Conservation (phyloP, 345 rosid genomes). For the Salix caprea region DNA sequence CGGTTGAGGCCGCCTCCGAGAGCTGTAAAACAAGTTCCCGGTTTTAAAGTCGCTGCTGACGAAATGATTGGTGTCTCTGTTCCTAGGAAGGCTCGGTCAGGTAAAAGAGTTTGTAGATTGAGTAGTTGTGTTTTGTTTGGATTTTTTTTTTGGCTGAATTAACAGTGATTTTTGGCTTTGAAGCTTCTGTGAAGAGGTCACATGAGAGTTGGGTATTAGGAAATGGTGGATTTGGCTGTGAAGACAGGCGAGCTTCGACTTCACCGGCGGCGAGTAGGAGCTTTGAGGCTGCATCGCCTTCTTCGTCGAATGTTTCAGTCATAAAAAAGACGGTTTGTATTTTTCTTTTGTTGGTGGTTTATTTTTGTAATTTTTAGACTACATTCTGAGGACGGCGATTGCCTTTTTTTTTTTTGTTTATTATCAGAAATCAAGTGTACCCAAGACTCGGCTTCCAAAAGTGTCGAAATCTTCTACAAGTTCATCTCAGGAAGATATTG, state of each 20-base stretch:
- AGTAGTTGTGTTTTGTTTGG: background rate
- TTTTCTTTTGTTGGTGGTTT: background rate
- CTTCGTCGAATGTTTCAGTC: constrained; percentile 40
- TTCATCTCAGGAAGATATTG: constrained; percentile 44
- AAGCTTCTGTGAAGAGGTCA: constrained; percentile 56
- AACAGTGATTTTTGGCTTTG: background rate
- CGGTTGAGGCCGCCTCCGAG: background rate
- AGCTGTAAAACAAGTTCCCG: constrained; percentile 6
- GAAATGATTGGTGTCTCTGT: constrained; percentile 51
- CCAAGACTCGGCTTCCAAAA: constrained; percentile 38
- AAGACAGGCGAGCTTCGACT: constrained; percentile 29
- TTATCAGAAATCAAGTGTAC: constrained; percentile 32
- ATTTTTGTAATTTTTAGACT: background rate
- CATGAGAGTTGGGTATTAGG: constrained; percentile 46
- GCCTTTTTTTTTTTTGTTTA: background rate
- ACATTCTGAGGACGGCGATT: constrained; percentile 5
- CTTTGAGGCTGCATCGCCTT: constrained; percentile 36
- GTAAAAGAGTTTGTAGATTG: constrained; percentile 11
- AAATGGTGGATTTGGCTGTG: constrained; percentile 33
- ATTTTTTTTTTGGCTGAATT: background rate
- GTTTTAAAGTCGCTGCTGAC: constrained; percentile 25
- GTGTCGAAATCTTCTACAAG: constrained; percentile 32
- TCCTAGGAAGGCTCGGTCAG: constrained; percentile 70
- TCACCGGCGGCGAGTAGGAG: constrained; percentile 45
- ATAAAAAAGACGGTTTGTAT: constrained; percentile 45